A percentile compares a stretch with the other conserved stretches of the same genome.
phyloP scores from a whole-genome alignment of 352 stramenopile species.

The Ochromonadaceae sp. region DNA sequence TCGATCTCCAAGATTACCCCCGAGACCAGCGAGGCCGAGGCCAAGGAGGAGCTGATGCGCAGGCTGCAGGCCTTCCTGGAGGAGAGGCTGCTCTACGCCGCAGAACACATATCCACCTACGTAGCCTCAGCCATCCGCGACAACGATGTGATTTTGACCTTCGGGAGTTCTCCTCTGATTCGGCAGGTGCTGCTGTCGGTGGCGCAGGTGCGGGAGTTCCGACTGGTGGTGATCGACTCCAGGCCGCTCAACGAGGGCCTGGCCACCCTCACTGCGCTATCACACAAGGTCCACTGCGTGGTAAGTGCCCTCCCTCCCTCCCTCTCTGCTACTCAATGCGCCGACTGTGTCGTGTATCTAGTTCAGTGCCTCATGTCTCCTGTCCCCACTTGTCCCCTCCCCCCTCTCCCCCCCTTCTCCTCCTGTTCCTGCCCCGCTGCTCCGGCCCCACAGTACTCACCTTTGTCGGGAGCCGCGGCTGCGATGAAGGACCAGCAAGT shows the following conservation, averaged over 20 bases:
- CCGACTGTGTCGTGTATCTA: too few species aligned
- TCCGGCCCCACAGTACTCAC: slow-evolving; percentile 76
- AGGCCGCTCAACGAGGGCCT: slow-evolving; percentile 60
- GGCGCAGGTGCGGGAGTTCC: slow-evolving; percentile 42
- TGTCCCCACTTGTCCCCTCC: too few species aligned
- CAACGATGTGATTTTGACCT: slow-evolving; percentile 84
- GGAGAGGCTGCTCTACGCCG: slow-evolving; percentile 74
- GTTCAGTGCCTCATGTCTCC: too few species aligned
- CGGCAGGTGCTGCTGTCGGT: slow-evolving; percentile 50
- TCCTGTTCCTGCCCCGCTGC: slow-evolving; percentile 47
- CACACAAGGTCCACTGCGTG: slow-evolving; percentile 36
- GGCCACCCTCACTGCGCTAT: slow-evolving; percentile 33
- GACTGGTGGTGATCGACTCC: slow-evolving; percentile 83
- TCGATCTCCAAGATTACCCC: slow-evolving; percentile 49
- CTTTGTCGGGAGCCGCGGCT: slow-evolving; percentile 83
- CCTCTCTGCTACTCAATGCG: too few species aligned
- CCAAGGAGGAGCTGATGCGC: slow-evolving; percentile 47
- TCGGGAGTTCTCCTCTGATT: slow-evolving; percentile 75
- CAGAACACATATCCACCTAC: slow-evolving; percentile 65
- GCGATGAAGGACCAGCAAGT: slow-evolving; percentile 89
- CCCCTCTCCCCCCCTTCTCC: too few species aligned
- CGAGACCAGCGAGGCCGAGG: slow-evolving; percentile 52
- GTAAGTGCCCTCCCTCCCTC: too few species aligned
- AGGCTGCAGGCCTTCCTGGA: slow-evolving; percentile 72
- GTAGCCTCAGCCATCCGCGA: slow-evolving; percentile 64